A percentile compares a stretch with the other conserved stretches of the same genome.
These are phyloP conservation scores for Cruciata laevipes DNA, from an alignment of 257 asterid species.

Conservation along the genomic window DNA sequence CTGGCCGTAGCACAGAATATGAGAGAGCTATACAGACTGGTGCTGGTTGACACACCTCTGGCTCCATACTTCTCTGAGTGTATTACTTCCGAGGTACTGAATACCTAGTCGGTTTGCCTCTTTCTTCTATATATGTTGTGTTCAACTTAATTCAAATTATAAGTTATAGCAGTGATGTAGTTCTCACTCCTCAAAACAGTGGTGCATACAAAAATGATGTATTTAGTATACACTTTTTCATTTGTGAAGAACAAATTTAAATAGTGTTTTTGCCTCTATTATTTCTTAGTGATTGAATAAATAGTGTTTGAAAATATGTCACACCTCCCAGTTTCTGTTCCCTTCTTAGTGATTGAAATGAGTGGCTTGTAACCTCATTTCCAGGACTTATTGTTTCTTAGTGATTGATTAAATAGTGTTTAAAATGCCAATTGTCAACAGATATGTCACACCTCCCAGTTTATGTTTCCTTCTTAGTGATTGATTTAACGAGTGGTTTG, in stretches of 20 bases:
- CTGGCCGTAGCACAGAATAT: constrained; percentile 93
- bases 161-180: neutral
- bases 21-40: constrained; percentile 92
- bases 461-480: no score
- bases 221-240: neutral
- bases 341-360: no score
- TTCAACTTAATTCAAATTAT: neutral
- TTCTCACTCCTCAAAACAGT: neutral
- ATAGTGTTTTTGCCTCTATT: neutral
- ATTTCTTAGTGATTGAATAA: neutral
- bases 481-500: neutral
- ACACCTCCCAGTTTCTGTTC: no score
- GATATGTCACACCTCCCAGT: neutral
- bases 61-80: constrained; percentile 97
- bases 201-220: neutral
- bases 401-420: neutral
- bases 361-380: neutral
- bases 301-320: neutral
- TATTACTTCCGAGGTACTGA: constrained; percentile 80
- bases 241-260: neutral
- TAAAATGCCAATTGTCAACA: constrained; percentile 1
- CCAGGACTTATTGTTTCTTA: constrained; percentile 49
- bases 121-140: neutral
- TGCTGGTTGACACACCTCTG: constrained; percentile 91
- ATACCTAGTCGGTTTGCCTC: constrained; percentile 6